Percentiles rank a stretch among this genome's conserved stretches.
Evolutionary conservation across 768 basidiomycete genomes (phyloP).

Genomic region (Rhodotorula sphaerocarpa): DNA sequence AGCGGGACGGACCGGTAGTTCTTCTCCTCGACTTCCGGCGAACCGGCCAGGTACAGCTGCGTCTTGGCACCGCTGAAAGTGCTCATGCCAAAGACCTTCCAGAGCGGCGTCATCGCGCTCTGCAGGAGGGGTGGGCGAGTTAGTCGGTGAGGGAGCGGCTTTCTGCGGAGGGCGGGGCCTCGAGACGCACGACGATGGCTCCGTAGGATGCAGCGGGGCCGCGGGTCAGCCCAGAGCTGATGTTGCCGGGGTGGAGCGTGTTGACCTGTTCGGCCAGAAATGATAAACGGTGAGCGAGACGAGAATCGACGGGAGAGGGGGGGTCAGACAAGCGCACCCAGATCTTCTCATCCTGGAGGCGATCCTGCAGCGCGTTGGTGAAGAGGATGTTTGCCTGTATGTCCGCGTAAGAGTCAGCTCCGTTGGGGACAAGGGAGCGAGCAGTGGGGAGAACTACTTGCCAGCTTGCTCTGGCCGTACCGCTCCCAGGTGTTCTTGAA

Average conservation of each 20-base stretch:
- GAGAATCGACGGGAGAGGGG: no score
- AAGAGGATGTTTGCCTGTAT: conserved; percentile 26
- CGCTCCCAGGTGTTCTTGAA: conserved; percentile 15
- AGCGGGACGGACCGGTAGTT: conserved; percentile 23
- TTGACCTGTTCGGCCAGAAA: conserved; percentile 2
- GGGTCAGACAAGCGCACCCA: not conserved
- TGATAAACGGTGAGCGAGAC: no score
- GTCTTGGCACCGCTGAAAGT: conserved; percentile 39
- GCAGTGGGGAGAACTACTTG: not conserved
- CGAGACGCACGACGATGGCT: not conserved
- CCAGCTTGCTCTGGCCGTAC: conserved; percentile 16
- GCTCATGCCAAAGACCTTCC: conserved; percentile 23
- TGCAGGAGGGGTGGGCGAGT: not conserved
- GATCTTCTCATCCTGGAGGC: conserved; percentile 18
- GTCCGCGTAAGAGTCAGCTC: no score
- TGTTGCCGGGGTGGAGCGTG: conserved; percentile 13
- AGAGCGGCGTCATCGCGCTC: not conserved
- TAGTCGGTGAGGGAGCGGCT: not conserved
- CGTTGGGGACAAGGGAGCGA: not conserved
- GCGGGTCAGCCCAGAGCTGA: conserved; percentile 17
- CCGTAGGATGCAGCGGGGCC: conserved; percentile 7
- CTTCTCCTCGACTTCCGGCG: conserved; percentile 28
- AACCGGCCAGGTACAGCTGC: conserved; percentile 37
- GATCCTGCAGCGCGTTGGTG: conserved; percentile 12
- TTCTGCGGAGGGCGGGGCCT: no score